Evolutionary conservation across 1,139 yeast species (phyloP), one percentile per base, ranked within the genome.

Genomic region (Nakaseomyces glabratus): DNA sequence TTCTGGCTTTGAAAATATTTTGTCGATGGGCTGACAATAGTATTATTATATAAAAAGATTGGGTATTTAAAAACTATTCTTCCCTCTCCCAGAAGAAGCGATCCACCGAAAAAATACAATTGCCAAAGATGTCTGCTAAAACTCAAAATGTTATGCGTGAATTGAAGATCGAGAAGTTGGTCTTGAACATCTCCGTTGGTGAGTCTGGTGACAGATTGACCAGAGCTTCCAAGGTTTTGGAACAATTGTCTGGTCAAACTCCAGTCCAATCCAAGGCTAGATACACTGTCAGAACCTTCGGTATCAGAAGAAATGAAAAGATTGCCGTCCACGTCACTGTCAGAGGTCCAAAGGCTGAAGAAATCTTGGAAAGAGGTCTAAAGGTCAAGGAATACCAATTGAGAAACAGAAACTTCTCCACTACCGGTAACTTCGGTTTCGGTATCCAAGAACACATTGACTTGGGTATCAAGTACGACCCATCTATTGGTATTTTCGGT

Each of bases 131-230:
- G 67, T 61, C 68, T 56, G 58, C 66, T 44, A 63, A 63, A 60
- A 55, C 68, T 47, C 68, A 63, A 59, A 79, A 79, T 69, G 73
- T 84, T 72, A 90, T 93, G 98, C 93, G 95, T 74, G 97, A 90
- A 62, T 78, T 93, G 73, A 90, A 82, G 76, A 90, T 90, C 75
- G 97, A 90, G 76, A 93, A 90, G 76, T 82, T 90, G 72, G 96
- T 90, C 71, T 84, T 90, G 73, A 93, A 90, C 93, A 90, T 90
- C 73, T 88, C 95, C 71, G 98, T 90, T 70, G 99, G 99, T 77
- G 98, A 90, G 75, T 88, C 97, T 71, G 99, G 99, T 79, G 99
- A 90, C 73, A 82, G 97, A 80, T 85, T 90, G 71, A 90, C 99
- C 77, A 90, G 99, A 84, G 99, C 98, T 62, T 93, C 98, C 66